Evolutionary conservation across 768 basidiomycete genomes (phyloP), one percentile per base, ranked within the genome.

Genomic region (Terana coerulea): DNA sequence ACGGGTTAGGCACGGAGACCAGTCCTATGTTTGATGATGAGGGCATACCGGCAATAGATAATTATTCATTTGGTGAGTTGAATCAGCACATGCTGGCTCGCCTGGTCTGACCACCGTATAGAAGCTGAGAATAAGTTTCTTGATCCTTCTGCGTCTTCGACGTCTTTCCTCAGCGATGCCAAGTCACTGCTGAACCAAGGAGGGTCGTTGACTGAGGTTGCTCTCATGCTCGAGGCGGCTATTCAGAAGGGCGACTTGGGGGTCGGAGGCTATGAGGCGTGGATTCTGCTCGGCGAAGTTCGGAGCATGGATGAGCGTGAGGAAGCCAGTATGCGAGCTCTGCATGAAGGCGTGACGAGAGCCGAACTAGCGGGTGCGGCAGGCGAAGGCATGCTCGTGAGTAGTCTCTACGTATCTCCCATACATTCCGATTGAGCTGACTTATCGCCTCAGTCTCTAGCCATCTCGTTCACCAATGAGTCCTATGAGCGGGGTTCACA

Each of bases 391-490:
- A 88, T 87, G 84, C 67, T 91, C 61, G 89, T 88, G 68, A 50
- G 83, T 71, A 17, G n/a, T 25, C 24, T 19, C 44, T 28, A n/a
- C n/a, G n/a, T n/a, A 34, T 26, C 46, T 37, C 31, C 36, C 21
- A 15, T 25, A 21, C 8, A 33, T 26, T 14, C 42, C 44, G 45
- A 26, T 21, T 17, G 37, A 30, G 17, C 11, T 63, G 24, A 64
- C 19, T 11, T 8, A 44, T 24, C 29, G 31, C 29, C 17, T 34
- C 60, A 98, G 95, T 93, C 93, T 5, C 79, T 98, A 29, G 94
- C 95, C 1, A 93, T 98, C 56, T 93, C 92, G 8, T 98, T 91
- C 67, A 95, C 95, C 28, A 99, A 98, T 61, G 95, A 98, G 69
- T 81, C 82, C 0, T 88, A 85, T 59, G 95, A 98, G 60, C 77